phyloP scores from a whole-genome alignment of 2,329 filamentous ascomycete genomes.

The Colletotrichum lini region DNA sequence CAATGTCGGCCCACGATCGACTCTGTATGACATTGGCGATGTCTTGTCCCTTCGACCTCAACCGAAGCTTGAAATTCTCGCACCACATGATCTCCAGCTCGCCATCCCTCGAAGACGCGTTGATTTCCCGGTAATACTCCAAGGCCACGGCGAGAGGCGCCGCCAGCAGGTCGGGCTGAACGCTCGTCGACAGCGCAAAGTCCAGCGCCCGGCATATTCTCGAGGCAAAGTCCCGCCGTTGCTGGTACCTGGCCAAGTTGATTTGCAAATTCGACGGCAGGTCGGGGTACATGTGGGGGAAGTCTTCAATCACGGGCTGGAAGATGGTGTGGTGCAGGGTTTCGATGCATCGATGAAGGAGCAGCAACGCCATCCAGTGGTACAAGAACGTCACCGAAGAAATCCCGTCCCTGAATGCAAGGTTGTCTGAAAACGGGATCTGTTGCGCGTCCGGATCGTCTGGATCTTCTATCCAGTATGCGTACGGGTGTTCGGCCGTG shows the following conservation, averaged over 20 bases:
- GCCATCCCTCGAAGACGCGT: conserved; percentile 56
- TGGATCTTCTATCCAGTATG: conserved; percentile 58
- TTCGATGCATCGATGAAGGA: conserved; percentile 65
- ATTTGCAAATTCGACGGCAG: conserved; percentile 56
- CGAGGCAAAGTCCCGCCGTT: conserved; percentile 61
- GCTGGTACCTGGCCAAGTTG: conserved; percentile 60
- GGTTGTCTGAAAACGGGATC: conserved; percentile 61
- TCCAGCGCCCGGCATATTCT: conserved; percentile 68
- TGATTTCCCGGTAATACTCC: conserved; percentile 59
- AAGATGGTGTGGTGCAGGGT: conserved; percentile 60
- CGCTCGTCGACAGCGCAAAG: conserved; percentile 58
- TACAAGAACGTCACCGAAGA: conserved; percentile 65
- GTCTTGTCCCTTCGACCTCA: conserved; percentile 58
- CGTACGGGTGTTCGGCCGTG: conserved; percentile 48
- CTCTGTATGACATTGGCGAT: conserved; percentile 56
- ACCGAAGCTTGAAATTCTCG: conserved; percentile 57
- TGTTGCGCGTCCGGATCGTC: conserved; percentile 48
- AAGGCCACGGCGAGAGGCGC: conserved; percentile 60
- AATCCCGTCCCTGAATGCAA: conserved; percentile 60
- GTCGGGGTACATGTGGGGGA: conserved; percentile 56
- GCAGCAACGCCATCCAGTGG: conserved; percentile 67
- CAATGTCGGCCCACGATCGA: conserved; percentile 56
- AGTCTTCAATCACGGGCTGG: conserved; percentile 59
- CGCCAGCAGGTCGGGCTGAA: conserved; percentile 63
- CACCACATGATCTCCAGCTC: conserved; percentile 65